phyloP scores from a whole-genome alignment of 805 yeast genomes.

The Metschnikowia koreensis region DNA sequence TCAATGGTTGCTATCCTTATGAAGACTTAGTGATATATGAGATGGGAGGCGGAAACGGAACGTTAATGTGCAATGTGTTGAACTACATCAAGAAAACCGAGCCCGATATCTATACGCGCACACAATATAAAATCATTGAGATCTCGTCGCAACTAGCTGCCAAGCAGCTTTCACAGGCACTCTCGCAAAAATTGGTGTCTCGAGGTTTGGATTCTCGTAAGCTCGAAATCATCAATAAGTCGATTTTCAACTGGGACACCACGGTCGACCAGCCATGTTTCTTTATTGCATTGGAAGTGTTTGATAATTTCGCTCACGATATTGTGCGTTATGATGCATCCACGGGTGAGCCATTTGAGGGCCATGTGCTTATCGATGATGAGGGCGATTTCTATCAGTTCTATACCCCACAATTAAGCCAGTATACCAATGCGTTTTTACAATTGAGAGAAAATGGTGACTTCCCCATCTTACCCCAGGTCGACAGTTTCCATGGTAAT shows the following conservation, averaged over 20 bases:
- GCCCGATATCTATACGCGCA: slow-evolving; percentile 70
- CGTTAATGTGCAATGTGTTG: slow-evolving; percentile 72
- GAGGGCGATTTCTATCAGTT: slow-evolving; percentile 75
- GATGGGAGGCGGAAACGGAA: slow-evolving; percentile 90
- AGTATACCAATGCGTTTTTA: slow-evolving; percentile 54
- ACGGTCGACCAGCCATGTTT: slow-evolving; percentile 64
- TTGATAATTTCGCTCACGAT: slow-evolving; percentile 84
- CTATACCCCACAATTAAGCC: slow-evolving; percentile 60
- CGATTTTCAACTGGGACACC: slow-evolving; percentile 72
- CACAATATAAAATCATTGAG: slow-evolving; percentile 71
- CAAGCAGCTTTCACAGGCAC: slow-evolving; percentile 47
- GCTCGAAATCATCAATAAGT: slow-evolving; percentile 66
- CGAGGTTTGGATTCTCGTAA: slow-evolving; percentile 52
- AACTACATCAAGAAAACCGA: slow-evolving; percentile 59
- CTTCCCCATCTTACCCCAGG: slow-evolving; percentile 32
- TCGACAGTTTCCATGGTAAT: slow-evolving; percentile 22
- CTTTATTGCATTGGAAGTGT: slow-evolving; percentile 76
- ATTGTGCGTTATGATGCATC: slow-evolving; percentile 69
- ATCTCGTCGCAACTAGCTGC: slow-evolving; percentile 61
- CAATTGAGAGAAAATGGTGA: slow-evolving; percentile 51
- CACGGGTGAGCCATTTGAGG: slow-evolving; percentile 70
- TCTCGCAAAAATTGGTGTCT: slow-evolving; percentile 29
- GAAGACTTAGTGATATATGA: slow-evolving; percentile 75
- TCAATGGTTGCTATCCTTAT: slow-evolving; percentile 63
- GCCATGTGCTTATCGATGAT: slow-evolving; percentile 69